Percentiles rank a stretch among this genome's conserved stretches.
These are phyloP conservation scores for Leccinum imitatum DNA, from an alignment of 768 basidiomycete genomes.

Conservation along the genomic window DNA sequence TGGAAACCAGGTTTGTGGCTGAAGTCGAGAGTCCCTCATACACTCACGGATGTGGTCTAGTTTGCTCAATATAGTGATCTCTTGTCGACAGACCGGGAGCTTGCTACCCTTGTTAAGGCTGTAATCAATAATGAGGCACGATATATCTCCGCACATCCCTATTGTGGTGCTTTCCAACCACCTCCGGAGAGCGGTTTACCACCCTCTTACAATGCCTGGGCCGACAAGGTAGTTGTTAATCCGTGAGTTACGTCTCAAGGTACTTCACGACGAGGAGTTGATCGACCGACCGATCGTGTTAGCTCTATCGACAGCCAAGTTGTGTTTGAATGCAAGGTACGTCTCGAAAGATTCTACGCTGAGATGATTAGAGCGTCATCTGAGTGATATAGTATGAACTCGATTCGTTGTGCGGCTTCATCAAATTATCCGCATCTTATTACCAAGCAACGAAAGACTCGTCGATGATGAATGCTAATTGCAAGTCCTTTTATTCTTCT, in stretches of 20 bases:
- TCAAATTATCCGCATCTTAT: slow-evolving; percentile 75
- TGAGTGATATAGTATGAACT: slow-evolving; percentile 59
- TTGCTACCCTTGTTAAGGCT: slow-evolving; percentile 70
- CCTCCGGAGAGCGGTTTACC: slow-evolving; percentile 70
- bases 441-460: slow-evolving; percentile 68
- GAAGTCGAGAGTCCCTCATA: background rate
- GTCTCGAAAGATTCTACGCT: background rate
- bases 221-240: slow-evolving; percentile 66
- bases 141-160: slow-evolving; percentile 70
- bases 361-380: background rate
- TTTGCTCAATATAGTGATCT: slow-evolving; percentile 70
- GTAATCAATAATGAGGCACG: slow-evolving; percentile 80
- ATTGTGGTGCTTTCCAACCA: slow-evolving; percentile 81
- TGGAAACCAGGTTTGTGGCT: slow-evolving; percentile 60
- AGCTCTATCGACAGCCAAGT: slow-evolving; percentile 68
- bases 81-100: slow-evolving; percentile 52
- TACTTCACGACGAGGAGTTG: background rate
- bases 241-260: slow-evolving; percentile 50
- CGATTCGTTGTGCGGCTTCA: slow-evolving; percentile 75
- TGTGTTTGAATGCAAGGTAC: slow-evolving; percentile 82
- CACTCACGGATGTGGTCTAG: slow-evolving; percentile 33
- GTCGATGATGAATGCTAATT: slow-evolving; percentile 71
- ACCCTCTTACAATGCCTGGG: slow-evolving; percentile 67
- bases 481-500: slow-evolving; percentile 36
- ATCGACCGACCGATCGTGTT: background rate